These are phyloP conservation scores for Lichtheimia ramosa DNA, from an alignment of 371 early-diverging fungal genomes.

Conservation along the genomic window DNA sequence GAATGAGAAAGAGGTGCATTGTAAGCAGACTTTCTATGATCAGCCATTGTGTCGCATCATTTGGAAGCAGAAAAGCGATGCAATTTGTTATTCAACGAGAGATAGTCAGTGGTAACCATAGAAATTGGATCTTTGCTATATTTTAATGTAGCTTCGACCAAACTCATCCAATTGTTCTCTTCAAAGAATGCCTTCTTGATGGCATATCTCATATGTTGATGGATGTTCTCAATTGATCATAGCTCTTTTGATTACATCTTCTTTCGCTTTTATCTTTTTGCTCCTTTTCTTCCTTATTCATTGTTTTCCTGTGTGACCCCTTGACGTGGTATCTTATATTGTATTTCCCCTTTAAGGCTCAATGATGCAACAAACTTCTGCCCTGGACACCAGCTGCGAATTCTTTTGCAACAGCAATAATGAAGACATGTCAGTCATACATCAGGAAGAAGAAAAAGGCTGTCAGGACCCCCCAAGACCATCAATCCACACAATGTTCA, in stretches of 20 bases:
- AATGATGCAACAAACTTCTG: neutral
- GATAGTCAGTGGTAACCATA: slow-evolving; percentile 25
- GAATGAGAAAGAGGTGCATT: too few relatives aligned
- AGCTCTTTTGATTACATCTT: too few relatives aligned
- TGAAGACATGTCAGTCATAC: neutral
- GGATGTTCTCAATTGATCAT: too few relatives aligned
- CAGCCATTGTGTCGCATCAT: neutral
- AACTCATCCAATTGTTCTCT: neutral
- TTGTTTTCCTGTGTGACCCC: too few relatives aligned
- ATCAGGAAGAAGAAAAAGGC: neutral
- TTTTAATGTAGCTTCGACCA: neutral
- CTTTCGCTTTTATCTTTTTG: neutral
- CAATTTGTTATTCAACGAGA: slow-evolving; percentile 49
- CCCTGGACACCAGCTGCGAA: neutral
- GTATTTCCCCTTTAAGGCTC: neutral
- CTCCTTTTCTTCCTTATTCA: neutral
- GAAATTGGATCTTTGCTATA: neutral
- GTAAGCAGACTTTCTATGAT: too few relatives aligned
- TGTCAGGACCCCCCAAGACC: neutral
- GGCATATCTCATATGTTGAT: neutral
- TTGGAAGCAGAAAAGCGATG: slow-evolving; percentile 24
- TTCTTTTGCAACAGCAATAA: neutral
- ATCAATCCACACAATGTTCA: slow-evolving; percentile 10
- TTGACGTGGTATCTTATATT: neutral
- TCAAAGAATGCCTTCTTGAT: slow-evolving; percentile 8